Evolutionary conservation across 805 yeast genomes (phyloP), one percentile per base, ranked within the genome.

Genomic region (Schwanniomyces polymorphus): DNA sequence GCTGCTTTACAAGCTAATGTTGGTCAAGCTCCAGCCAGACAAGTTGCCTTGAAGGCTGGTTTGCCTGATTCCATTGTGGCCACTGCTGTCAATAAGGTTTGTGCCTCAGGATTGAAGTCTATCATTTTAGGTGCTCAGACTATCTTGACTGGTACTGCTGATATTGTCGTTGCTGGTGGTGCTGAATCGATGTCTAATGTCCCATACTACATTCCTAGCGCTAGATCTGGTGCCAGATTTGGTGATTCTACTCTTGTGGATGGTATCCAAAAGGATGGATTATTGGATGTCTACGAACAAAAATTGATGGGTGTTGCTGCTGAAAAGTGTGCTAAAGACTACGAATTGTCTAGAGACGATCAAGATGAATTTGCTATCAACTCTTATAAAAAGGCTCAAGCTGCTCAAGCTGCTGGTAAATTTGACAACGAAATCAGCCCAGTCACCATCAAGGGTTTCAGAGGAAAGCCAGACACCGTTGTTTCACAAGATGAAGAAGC

Each of bases 1-100:
- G 88, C 90, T 61, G 99, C 91, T 42, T 71, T 90, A 61, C 88
- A 88, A 62, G 98, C 97, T 53, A 89, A 89, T 61, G 85, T 88
- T 50, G 98, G 99, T 52, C 99, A 92, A 74, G 91, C 92, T 49
- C 98, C 99, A 38, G 99, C 99, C 29, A 86, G 98, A 73, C 99
- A 92, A 74, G 98, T 92, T 47, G 97, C 97, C 12, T 63, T 92
- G 55, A 86, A 84, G 61, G 86, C 98, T 16, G 98, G 98, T 12
- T 78, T 94, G 44, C 82, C 89, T 43, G 83, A 86, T 55, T 75
- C 81, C 51, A 84, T 89, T 45, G 86, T 90, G 41, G 96, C 97
- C 49, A 81, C 97, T 45, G 87, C 97, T 34, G 80, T 92, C 56
- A 94, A 94, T 81, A 92, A 92, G 76, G 98, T 94, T 48, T 94